A percentile compares a stretch with the other conserved stretches of the same genome.
These are phyloP conservation scores for Aquanectria penicillioides DNA, from an alignment of 2,329 filamentous ascomycete species.

Conservation along the genomic window DNA sequence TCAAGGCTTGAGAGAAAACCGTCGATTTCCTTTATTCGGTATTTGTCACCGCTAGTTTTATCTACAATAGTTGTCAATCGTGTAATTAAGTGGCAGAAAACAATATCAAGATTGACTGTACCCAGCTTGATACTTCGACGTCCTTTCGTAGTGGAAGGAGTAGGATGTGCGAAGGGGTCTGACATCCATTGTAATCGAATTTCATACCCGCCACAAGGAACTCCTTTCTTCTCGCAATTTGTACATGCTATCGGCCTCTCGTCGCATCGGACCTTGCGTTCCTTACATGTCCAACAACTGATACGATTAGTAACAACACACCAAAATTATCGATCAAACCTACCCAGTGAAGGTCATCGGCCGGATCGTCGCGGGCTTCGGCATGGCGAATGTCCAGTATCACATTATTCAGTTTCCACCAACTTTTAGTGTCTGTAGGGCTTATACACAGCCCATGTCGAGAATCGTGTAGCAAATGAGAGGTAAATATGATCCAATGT, in stretches of 20 bases:
- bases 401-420: too few species aligned
- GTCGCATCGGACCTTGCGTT: slow-evolving; percentile 26
- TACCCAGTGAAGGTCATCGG: slow-evolving; percentile 18
- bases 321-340: background rate
- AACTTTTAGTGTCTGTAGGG: too few species aligned
- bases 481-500: too few species aligned
- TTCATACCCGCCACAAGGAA: slow-evolving; percentile 20
- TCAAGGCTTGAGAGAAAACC: slow-evolving; percentile 19
- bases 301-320: background rate
- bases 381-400: background rate
- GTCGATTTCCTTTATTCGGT: slow-evolving; percentile 15
- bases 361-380: background rate
- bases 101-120: background rate
- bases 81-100: too few species aligned
- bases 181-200: slow-evolving; percentile 23
- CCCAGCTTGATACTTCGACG: slow-evolving; percentile 21
- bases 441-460: too few species aligned
- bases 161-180: slow-evolving; percentile 5
- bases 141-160: slow-evolving; percentile 5
- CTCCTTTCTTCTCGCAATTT: slow-evolving; percentile 25
- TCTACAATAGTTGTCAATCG: background rate
- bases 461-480: too few species aligned
- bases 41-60: background rate
- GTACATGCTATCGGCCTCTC: slow-evolving; percentile 17
- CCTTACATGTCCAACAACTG: slow-evolving; percentile 31